A percentile compares a stretch with the other conserved stretches of the same genome.
These are phyloP conservation scores for Phyllosticta citriasiana DNA, from an alignment of 2,329 filamentous ascomycete genomes.

Conservation along the genomic window DNA sequence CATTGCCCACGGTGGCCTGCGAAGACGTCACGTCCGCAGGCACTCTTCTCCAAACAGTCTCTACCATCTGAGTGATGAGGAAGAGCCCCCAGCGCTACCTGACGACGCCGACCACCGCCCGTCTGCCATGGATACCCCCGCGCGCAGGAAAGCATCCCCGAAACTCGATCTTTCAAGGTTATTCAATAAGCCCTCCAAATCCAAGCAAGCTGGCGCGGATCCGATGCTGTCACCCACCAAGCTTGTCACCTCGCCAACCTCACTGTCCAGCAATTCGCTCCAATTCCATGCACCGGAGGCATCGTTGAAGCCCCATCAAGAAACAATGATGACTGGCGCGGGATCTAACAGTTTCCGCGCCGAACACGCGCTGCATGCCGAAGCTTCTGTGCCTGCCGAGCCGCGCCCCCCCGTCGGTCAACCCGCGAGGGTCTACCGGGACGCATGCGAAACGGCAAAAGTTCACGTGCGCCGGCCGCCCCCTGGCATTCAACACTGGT, in stretches of 20 bases:
- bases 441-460: conserved; percentile 34
- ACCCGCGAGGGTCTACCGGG: not conserved
- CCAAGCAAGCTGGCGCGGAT: conserved; percentile 14
- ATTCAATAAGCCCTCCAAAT: conserved; percentile 27
- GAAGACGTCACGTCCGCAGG: conserved; percentile 27
- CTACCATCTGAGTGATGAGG: conserved; percentile 10
- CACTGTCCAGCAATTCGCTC: conserved; percentile 29
- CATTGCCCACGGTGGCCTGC: conserved; percentile 32
- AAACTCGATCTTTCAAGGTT: conserved; percentile 33
- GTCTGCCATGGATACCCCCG: not conserved
- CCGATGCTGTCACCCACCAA: conserved; percentile 29
- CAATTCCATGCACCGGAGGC: conserved; percentile 15
- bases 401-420: not conserved
- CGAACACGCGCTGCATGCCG: not conserved
- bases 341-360: conserved; percentile 9
- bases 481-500: conserved; percentile 41
- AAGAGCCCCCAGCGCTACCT: conserved; percentile 12
- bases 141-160: conserved; percentile 25
- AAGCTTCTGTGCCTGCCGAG: conserved; percentile 15
- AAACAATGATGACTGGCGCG: not conserved
- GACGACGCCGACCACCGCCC: not conserved
- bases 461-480: conserved; percentile 37
- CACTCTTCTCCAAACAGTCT: conserved; percentile 13
- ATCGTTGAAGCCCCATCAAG: not conserved
- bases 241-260: conserved; percentile 30